Evolutionary conservation across 139 green algal genomes (phyloP).

Genomic region (Yamagishiella unicocca): DNA sequence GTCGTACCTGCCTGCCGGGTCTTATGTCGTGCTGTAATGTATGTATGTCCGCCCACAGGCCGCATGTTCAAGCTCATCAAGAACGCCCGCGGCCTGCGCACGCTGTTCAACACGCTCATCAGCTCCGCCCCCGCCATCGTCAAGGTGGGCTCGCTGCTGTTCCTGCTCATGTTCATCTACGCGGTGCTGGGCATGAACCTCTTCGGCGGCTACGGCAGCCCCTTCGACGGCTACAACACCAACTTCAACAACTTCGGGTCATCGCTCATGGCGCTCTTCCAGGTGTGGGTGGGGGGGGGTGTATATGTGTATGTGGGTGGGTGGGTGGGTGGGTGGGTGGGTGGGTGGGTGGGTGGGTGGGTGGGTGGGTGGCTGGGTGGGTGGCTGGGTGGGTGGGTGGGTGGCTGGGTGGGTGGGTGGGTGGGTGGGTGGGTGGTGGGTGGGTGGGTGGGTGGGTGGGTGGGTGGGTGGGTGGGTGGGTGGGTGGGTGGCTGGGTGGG

Average conservation of each 20-base stretch:
- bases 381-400: neutral
- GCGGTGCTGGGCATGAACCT: constrained; percentile 81
- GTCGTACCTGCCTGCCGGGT: neutral
- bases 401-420: neutral
- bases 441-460: neutral
- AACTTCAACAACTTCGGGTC: constrained; percentile 73
- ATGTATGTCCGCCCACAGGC: no score
- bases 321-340: neutral
- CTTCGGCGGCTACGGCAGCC: constrained; percentile 60
- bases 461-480: neutral
- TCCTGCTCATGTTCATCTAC: constrained; percentile 84
- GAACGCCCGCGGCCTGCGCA: constrained; percentile 72
- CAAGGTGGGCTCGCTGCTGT: constrained; percentile 75
- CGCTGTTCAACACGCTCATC: constrained; percentile 80
- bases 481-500: neutral
- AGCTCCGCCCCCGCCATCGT: constrained; percentile 75
- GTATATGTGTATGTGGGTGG: neutral
- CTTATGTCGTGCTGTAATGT: no score
- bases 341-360: neutral
- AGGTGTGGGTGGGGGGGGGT: neutral
- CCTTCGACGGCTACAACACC: constrained; percentile 52
- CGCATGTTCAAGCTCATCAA: constrained; percentile 76
- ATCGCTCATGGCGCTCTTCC: constrained; percentile 32
- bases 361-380: neutral
- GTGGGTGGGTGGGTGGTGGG: neutral